phyloP scores from a whole-genome alignment of 73 alveolate genomes.

The Tetrahymena borealis region DNA sequence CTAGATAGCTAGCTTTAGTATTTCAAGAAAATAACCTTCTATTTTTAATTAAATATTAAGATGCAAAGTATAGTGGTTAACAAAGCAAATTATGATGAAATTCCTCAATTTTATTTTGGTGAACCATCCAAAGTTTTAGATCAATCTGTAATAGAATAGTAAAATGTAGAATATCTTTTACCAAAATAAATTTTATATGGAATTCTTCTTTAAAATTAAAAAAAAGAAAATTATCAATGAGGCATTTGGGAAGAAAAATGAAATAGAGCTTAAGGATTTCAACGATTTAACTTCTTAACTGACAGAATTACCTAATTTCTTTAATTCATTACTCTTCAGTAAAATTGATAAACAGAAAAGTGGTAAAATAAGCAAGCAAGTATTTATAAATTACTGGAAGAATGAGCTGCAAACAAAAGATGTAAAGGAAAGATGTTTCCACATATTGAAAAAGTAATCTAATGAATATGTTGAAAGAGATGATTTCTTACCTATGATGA shows the following conservation, averaged over 20 bases:
- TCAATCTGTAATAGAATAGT: neutral
- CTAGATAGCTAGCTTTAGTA: neutral
- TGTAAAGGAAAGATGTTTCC: slow-evolving; percentile 67
- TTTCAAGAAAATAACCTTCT: neutral
- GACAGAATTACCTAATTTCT: slow-evolving; percentile 79
- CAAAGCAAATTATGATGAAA: slow-evolving; percentile 17
- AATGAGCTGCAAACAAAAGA: slow-evolving; percentile 66
- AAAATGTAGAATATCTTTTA: slow-evolving; percentile 19
- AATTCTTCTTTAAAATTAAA: neutral
- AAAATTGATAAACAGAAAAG: slow-evolving; percentile 57
- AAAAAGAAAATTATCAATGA: slow-evolving; percentile 22
- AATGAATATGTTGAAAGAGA: slow-evolving; percentile 64
- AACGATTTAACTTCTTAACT: slow-evolving; percentile 51
- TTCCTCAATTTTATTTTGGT: slow-evolving; percentile 30
- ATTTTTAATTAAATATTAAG: neutral
- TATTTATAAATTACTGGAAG: slow-evolving; percentile 73
- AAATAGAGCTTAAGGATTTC: slow-evolving; percentile 6
- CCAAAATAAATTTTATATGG: too few relatives aligned
- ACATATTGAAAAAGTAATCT: slow-evolving; percentile 66
- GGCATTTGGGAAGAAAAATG: slow-evolving; percentile 14
- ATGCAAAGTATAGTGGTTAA: neutral
- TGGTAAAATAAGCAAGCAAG: slow-evolving; percentile 69
- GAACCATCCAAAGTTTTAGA: slow-evolving; percentile 9
- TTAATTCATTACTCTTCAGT: slow-evolving; percentile 50
- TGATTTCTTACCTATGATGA: slow-evolving; percentile 91